phyloP scores from a whole-genome alignment of 148 eudicot species.

The Arctostaphylos glauca region DNA sequence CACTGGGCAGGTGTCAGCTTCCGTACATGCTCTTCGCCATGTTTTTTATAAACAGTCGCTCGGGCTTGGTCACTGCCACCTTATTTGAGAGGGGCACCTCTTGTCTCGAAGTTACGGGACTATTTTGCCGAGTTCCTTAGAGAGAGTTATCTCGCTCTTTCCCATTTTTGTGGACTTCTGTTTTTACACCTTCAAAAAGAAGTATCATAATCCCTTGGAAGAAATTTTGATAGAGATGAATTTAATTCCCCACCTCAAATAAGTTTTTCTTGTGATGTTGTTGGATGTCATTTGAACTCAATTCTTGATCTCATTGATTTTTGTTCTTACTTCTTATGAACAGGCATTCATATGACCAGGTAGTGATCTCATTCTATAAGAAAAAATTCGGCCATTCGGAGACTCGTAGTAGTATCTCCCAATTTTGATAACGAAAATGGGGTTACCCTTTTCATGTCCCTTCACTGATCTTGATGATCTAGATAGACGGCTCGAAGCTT shows the following conservation, averaged over 20 bases:
- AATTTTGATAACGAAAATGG: conserved; percentile 20
- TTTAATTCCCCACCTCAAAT: not conserved
- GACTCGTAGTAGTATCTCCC: conserved; percentile 5
- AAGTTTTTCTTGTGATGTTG: not conserved
- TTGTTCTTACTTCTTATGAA: not conserved
- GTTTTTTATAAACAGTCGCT: too few species aligned
- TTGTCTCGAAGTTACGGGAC: too few species aligned
- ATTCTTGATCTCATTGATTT: not conserved
- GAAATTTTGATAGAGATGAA: not conserved
- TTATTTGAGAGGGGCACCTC: too few species aligned
- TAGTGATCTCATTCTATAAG: conserved; percentile 7
- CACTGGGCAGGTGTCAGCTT: too few species aligned
- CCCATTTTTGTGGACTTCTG: not conserved
- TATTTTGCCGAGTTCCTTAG: too few species aligned
- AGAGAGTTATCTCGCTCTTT: not conserved
- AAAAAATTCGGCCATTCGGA: not conserved
- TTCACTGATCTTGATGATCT: conserved; percentile 25
- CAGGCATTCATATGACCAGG: conserved; percentile 12
- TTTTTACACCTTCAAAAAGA: not conserved
- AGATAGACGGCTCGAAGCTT: conserved; percentile 28
- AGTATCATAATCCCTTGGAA: not conserved
- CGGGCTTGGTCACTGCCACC: too few species aligned
- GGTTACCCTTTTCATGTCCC: conserved; percentile 34
- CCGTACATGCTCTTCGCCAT: too few species aligned
- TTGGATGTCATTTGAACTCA: not conserved